Percentiles rank a stretch among this genome's conserved stretches.
Conservation (phyloP, 441 rosid genomes). For the Gossypium lobatum region DNA sequence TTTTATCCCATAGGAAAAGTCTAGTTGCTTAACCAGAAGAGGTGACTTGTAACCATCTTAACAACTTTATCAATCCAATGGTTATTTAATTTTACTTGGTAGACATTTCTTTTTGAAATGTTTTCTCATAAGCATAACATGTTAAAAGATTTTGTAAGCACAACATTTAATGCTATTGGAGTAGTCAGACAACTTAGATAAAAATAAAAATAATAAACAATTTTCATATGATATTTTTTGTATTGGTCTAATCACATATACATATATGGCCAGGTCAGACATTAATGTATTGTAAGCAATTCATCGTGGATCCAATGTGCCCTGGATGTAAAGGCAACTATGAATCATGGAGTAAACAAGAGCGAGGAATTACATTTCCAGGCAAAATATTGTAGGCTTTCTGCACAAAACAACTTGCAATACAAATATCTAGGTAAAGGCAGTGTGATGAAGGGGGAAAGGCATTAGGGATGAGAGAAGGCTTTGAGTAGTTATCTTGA, state of each 20-base stretch:
- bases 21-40: neutral
- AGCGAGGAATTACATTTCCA: neutral
- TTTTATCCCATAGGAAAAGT: neutral
- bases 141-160: neutral
- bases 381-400: neutral
- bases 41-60: neutral
- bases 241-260: neutral
- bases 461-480: neutral
- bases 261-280: neutral
- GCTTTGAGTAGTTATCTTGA: neutral
- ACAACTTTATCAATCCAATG: neutral
- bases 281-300: neutral
- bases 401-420: neutral
- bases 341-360: neutral
- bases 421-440: neutral
- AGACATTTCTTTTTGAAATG: neutral
- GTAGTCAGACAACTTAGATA: neutral
- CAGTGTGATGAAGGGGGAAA: neutral
- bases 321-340: neutral
- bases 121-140: neutral
- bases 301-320: neutral
- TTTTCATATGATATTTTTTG: neutral
- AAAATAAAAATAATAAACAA: neutral
- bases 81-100: neutral
- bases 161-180: neutral